These are phyloP conservation scores for Colletotrichum somersetense DNA, from an alignment of 2,329 filamentous ascomycete genomes.

Conservation along the genomic window DNA sequence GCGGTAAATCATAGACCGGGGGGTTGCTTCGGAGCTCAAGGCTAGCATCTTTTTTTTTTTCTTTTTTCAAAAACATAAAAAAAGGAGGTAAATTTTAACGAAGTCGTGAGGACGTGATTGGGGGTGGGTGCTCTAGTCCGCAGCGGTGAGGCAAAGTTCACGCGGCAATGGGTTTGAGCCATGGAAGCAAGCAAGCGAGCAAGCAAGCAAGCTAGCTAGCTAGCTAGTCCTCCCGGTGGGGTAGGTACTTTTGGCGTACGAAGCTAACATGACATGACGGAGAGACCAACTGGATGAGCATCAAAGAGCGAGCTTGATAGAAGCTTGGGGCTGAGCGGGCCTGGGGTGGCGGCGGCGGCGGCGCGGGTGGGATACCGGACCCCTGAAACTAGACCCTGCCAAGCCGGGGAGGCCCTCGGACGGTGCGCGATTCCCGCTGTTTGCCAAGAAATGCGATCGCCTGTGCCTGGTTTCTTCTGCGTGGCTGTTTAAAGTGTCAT, in stretches of 20 bases:
- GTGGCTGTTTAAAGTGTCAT: not conserved
- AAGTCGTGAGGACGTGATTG: not conserved
- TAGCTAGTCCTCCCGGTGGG: not conserved
- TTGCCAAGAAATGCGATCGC: constrained; percentile 26
- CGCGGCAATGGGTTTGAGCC: not conserved
- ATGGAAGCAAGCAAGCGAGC: not conserved
- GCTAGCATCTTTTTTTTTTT: constrained; percentile 3
- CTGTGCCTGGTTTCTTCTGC: not conserved
- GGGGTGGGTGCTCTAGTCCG: not conserved
- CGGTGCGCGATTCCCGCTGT: constrained; percentile 33
- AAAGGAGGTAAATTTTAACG: constrained; percentile 4
- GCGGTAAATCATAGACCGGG: constrained; percentile 30
- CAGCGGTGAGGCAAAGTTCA: not conserved
- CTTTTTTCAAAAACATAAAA: too few species aligned
- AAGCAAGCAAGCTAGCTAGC: not conserved
- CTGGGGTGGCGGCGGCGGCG: too few species aligned
- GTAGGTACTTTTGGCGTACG: too few species aligned
- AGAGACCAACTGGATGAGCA: not conserved
- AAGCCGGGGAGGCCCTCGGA: constrained; percentile 22
- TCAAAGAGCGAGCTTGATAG: not conserved
- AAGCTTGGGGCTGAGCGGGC: not conserved
- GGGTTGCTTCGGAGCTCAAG: not conserved
- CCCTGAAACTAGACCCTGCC: constrained; percentile 41
- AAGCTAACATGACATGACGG: not conserved
- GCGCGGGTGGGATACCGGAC: constrained; percentile 15